Percentiles rank a stretch among this genome's conserved stretches.
These are phyloP conservation scores for Herpetospermum pedunculosum DNA, from an alignment of 306 rosid genomes.

Conservation along the genomic window DNA sequence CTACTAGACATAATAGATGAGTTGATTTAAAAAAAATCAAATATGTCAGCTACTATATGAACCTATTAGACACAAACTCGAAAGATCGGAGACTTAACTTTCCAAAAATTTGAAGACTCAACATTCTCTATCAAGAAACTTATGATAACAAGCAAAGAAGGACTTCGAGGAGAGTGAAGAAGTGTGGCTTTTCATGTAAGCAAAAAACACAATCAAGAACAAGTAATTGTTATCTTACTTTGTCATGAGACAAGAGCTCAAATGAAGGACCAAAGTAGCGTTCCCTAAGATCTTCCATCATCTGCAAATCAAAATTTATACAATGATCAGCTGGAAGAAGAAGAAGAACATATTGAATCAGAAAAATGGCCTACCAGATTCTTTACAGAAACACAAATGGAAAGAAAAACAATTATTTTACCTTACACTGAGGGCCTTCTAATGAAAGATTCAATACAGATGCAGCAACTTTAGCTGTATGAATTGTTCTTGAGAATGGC, in stretches of 20 bases:
- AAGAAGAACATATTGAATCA: neutral
- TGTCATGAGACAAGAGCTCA: constrained; percentile 76
- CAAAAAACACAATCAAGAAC: neutral
- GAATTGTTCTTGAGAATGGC: constrained; percentile 75
- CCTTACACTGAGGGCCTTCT: constrained; percentile 65
- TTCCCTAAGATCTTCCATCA: constrained; percentile 51
- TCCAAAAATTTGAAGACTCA: neutral
- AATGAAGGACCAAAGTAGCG: constrained; percentile 80
- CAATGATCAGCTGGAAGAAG: neutral
- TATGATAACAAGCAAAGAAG: neutral
- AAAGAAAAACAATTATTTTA: constrained; percentile 5
- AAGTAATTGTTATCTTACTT: constrained; percentile 29
- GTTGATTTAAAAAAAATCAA: too few relatives aligned
- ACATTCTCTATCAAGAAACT: neutral
- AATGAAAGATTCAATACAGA: constrained; percentile 45
- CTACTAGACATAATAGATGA: too few relatives aligned
- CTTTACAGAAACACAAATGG: neutral
- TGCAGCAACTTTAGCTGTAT: constrained; percentile 56
- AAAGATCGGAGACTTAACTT: too few relatives aligned
- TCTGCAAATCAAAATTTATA: constrained; percentile 25
- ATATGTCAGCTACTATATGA: too few relatives aligned
- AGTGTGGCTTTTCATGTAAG: neutral
- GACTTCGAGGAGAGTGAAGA: neutral
- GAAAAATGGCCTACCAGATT: neutral
- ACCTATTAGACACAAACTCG: too few relatives aligned